Evolutionary conservation across 331 rosid genomes (phyloP), one percentile per base, ranked within the genome.

Genomic region (Malus hybrid): DNA sequence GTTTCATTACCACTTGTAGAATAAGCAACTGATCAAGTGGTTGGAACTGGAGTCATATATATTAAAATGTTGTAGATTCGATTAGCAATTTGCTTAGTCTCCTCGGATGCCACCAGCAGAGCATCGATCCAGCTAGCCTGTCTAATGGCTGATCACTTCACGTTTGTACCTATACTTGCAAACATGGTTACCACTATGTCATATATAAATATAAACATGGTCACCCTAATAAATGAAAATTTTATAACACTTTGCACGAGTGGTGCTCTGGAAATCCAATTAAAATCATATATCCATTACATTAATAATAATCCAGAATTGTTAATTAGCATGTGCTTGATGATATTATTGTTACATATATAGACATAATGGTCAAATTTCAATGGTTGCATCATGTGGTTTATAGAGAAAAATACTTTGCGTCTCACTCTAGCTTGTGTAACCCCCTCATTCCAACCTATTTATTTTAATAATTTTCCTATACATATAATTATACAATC

Each of bases 101-200:
- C 79, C 73, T 74, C 18, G 73, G 71, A 69, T 63, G 76, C 74
- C 57, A 30, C 63, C 62, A 68, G 26, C 76, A 19, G 10, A 36
- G 0, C 42, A 36, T 36, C 42, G 42, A 36, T 36, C 42, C 42
- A 36, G 42, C 42, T 36, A 36, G 42, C 76, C 34, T 66, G 75
- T 63, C 73, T 33, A 28, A 66, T 5, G 73, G 67, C 36, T 5
- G 39, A 70, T 18, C 13, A 67, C 48, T 76, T 50, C 28, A 73
- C 65, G 42, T 70, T 68, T 74, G 74, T 64, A 15, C 24, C 53
- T 29, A 58, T 24, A 44, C 75, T 60, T 73, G 61, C 66, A 73
- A 26, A 77, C 85, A 77, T 29, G 76, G 76, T 55, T 24, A 48
- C 71, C 60, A 4, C 33, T 62, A 28, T 7, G 33, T 62, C 66